Evolutionary conservation across 2,329 filamentous ascomycete species (phyloP), one percentile per base, ranked within the genome.

Genomic region (Aspergillus jensenii): DNA sequence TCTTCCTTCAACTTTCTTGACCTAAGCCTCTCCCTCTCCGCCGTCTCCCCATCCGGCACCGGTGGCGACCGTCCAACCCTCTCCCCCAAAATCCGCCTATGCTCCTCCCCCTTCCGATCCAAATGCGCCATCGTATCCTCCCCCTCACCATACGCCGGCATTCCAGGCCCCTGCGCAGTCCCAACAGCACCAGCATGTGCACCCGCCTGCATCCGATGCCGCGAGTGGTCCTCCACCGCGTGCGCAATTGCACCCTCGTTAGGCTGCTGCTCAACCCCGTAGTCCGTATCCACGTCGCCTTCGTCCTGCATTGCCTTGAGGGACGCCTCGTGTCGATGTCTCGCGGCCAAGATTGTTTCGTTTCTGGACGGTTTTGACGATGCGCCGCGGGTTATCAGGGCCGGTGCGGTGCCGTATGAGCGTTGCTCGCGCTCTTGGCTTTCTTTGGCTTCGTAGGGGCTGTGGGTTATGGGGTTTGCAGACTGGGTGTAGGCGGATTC

Each of bases 231-330:
- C 37, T 68, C 37, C 3, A 75, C 73, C 0, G 68, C 58, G 7
- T 67, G 66, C 8, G 72, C 73, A 46, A 76, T 74, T 25, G 69
- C 65, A 2, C 72, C 73, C 53, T 76, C 73, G 0, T 63, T 56
- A 0, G 73, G 72, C 51, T 74, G 72, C 49, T 73, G 65, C 55
- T 76, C 73, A 4, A 74, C 67, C 1, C 72, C 73, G 39, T 75
- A 74, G 31, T 72, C 69, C 3, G 68, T 54, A 48, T 74, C 71
- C n/a, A 74, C 64, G 37, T 71, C 63, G 1, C 40, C 52, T 12
- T 64, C 58, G 19, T 53, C 57, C 11, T 64, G 65, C 56, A 68
- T 57, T 15, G 55, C 31, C 2, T 35, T 48, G 21, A 62, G 59
- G 9, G 68, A 56, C 12, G 58, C 54, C 7, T 60, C 40, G 31